These are phyloP conservation scores for Daucus carota DNA, from an alignment of 129 eudicot genomes.

Conservation along the genomic window DNA sequence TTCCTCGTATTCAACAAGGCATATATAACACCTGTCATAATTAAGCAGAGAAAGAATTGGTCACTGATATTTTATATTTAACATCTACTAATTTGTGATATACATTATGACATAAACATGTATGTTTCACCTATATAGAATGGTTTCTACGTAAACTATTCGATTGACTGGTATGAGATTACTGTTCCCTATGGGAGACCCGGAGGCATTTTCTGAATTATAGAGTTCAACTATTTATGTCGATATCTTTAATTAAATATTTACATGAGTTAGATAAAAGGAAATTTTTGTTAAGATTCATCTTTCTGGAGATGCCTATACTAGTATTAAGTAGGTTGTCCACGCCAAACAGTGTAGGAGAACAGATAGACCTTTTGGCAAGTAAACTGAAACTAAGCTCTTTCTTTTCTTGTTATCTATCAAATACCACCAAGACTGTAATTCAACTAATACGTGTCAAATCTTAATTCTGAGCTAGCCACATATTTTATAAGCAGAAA, in stretches of 20 bases:
- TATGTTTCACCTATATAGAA: neutral
- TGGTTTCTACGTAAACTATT: neutral
- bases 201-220: neutral
- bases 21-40: slow-evolving; percentile 71
- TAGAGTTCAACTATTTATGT: neutral
- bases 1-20: slow-evolving; percentile 95
- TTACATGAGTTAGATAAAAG: neutral
- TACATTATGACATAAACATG: neutral
- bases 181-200: neutral
- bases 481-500: too few species aligned
- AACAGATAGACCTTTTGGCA: too few species aligned
- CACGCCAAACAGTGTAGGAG: neutral
- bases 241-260: too few species aligned
- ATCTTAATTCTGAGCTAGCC: too few species aligned
- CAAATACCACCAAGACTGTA: too few species aligned
- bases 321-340: neutral
- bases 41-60: neutral
- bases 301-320: neutral
- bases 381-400: too few species aligned
- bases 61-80: neutral
- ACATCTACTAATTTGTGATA: neutral
- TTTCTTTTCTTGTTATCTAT: too few species aligned
- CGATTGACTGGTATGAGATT: neutral
- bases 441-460: too few species aligned
- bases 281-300: neutral